phyloP scores from a whole-genome alignment of 2,329 filamentous ascomycete species.

The Pseudocercospora cruenta region DNA sequence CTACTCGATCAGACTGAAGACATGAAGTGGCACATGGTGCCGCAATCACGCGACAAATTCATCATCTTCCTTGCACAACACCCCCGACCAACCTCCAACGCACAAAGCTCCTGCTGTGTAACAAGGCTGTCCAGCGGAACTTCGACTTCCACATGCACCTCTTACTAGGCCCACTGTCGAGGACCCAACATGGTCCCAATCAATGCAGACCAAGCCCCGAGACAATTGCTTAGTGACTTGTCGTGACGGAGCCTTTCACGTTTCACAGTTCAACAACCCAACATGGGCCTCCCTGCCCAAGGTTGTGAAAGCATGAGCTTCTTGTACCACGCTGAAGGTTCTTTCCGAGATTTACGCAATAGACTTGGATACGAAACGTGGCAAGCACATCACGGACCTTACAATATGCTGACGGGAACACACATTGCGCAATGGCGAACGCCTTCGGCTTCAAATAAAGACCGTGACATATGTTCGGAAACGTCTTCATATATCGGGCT shows the following conservation, averaged over 20 bases:
- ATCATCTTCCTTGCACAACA: slow-evolving; percentile 2
- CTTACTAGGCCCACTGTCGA: not conserved
- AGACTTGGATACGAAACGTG: slow-evolving; percentile 1
- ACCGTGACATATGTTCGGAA: not conserved
- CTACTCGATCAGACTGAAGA: not conserved
- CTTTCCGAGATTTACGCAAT: not conserved
- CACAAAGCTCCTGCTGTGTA: not conserved
- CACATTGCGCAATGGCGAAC: not conserved
- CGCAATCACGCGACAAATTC: not conserved
- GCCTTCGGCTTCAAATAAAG: not conserved
- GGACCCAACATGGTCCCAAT: not conserved
- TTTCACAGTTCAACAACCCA: not conserved
- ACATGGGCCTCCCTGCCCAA: not conserved
- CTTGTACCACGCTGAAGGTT: not conserved
- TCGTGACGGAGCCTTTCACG: slow-evolving; percentile 5
- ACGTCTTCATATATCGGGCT: not conserved
- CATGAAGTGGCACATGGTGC: not conserved
- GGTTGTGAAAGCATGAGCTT: not conserved
- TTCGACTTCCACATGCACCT: not conserved
- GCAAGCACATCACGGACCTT: not conserved
- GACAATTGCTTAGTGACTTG: slow-evolving; percentile 12
- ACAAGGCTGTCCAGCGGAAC: not conserved
- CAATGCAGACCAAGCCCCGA: not conserved
- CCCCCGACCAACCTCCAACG: not conserved
- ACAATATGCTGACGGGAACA: not conserved